A percentile compares a stretch with the other conserved stretches of the same genome.
Evolutionary conservation across 1,284 basidiomycete species (phyloP).

Genomic region (Gastroboletus turbinatus): DNA sequence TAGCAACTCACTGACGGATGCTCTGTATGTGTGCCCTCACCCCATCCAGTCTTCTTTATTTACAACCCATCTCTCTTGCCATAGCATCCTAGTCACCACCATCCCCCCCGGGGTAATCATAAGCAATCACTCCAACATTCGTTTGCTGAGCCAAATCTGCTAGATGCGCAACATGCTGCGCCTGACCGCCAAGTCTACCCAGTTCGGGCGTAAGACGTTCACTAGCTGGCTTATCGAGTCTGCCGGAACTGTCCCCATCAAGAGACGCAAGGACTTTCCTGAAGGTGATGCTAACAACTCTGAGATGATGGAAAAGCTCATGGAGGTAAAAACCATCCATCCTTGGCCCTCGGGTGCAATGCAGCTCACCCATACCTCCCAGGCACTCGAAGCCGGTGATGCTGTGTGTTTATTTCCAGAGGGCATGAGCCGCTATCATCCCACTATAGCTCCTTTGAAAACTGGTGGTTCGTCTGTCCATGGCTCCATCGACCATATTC

Average conservation of each 20-base stretch:
- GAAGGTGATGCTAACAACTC: constrained; percentile 63
- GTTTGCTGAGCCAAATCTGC: constrained; percentile 6
- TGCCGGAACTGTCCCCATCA: constrained; percentile 80
- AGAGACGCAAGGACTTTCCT: constrained; percentile 67
- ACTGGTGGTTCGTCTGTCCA: constrained; percentile 62
- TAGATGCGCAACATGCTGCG: constrained; percentile 72
- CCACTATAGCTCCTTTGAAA: constrained; percentile 78
- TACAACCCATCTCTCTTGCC: background rate
- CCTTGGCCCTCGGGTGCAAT: background rate
- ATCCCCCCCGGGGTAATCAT: constrained; percentile 61
- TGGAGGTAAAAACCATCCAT: constrained; percentile 46
- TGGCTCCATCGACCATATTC: background rate
- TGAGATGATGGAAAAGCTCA: constrained; percentile 63
- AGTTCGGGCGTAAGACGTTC: constrained; percentile 79
- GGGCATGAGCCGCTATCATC: constrained; percentile 80
- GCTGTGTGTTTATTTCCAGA: constrained; percentile 83
- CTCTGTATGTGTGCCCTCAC: constrained; percentile 55
- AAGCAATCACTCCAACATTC: background rate
- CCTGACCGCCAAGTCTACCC: constrained; percentile 82
- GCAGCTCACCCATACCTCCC: background rate
- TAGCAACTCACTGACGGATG: constrained; percentile 83
- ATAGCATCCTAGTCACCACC: constrained; percentile 66
- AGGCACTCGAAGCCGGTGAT: constrained; percentile 78
- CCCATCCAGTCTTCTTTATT: constrained; percentile 2
- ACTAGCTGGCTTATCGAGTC: constrained; percentile 88